Conservation (phyloP, 1,139 yeast species). For the Zygoascus hellenicus region DNA sequence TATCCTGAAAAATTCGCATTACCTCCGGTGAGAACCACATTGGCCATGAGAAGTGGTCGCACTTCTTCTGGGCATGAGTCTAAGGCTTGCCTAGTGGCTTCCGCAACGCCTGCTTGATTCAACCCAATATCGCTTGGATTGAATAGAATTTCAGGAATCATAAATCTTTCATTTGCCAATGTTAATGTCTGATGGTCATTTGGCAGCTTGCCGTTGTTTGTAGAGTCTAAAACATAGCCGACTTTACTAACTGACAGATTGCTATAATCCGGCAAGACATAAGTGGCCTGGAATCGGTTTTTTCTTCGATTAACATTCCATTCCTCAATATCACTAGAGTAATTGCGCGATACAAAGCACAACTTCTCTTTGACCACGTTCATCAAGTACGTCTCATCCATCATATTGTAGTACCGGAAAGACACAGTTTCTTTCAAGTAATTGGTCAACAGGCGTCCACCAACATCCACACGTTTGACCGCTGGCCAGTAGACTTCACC, state of each 20-base stretch:
- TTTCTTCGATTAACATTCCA: constrained; percentile 29
- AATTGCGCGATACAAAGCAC: constrained; percentile 67
- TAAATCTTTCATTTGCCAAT: constrained; percentile 77
- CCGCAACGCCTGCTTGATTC: constrained; percentile 59
- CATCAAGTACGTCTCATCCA: constrained; percentile 81
- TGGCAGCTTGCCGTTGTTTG: too few relatives aligned
- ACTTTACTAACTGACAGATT: constrained; percentile 48
- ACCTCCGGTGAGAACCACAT: constrained; percentile 81
- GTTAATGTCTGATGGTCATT: constrained; percentile 49
- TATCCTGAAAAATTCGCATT: constrained; percentile 67
- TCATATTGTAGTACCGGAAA: constrained; percentile 87
- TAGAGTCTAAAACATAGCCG: constrained; percentile 50
- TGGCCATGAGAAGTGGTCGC: constrained; percentile 72
- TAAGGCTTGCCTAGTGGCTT: constrained; percentile 66
- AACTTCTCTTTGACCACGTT: constrained; percentile 81
- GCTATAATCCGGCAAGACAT: constrained; percentile 81
- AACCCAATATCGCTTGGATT: constrained; percentile 83
- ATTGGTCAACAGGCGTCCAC: constrained; percentile 81
- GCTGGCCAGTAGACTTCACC: constrained; percentile 79
- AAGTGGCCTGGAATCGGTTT: constrained; percentile 45
- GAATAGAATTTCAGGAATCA: constrained; percentile 80
- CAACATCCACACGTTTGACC: constrained; percentile 68
- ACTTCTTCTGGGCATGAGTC: constrained; percentile 66
- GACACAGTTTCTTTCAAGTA: constrained; percentile 77
- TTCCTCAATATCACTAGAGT: constrained; percentile 46